phyloP scores from a whole-genome alignment of 2,329 filamentous ascomycete genomes.

The Domatiomyces globalis region DNA sequence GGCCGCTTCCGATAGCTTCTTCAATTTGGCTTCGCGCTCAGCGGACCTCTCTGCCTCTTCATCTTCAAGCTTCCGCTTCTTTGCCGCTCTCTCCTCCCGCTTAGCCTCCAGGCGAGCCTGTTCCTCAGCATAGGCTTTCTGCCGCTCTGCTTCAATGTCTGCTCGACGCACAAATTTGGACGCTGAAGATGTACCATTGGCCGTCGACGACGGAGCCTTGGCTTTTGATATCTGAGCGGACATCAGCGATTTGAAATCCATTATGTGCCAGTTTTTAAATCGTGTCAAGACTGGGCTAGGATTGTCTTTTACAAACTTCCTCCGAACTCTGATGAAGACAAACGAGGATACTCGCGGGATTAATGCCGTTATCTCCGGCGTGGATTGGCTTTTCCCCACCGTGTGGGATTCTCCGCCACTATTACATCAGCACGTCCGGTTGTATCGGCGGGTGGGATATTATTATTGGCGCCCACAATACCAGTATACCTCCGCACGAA shows the following conservation, averaged over 20 bases:
- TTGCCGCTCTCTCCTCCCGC: constrained; percentile 52
- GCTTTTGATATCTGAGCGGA: constrained; percentile 79
- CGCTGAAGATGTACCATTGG: constrained; percentile 14
- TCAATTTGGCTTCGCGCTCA: constrained; percentile 66
- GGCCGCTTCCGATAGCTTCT: constrained; percentile 67
- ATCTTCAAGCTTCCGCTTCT: constrained; percentile 82
- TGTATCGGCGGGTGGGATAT: too few species aligned
- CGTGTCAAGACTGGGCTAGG: too few species aligned
- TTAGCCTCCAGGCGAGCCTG: constrained; percentile 61
- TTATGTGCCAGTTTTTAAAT: constrained; percentile 25
- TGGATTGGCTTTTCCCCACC: too few species aligned
- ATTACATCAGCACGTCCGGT: too few species aligned
- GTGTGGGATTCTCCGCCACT: too few species aligned
- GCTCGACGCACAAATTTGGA: constrained; percentile 69
- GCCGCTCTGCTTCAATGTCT: constrained; percentile 70
- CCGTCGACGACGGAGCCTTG: constrained; percentile 37
- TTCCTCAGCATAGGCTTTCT: constrained; percentile 66
- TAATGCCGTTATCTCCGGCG: too few species aligned
- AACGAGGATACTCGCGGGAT: too few species aligned
- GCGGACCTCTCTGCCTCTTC: constrained; percentile 59
- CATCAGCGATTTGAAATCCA: constrained; percentile 96
- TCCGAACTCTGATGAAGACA: too few species aligned
- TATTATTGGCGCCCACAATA: too few species aligned
- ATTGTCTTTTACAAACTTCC: too few species aligned
- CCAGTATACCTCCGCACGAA: too few species aligned